Evolutionary conservation across 768 basidiomycete genomes (phyloP), one percentile per base, ranked within the genome.

Genomic region (Psilocybe azurescens): DNA sequence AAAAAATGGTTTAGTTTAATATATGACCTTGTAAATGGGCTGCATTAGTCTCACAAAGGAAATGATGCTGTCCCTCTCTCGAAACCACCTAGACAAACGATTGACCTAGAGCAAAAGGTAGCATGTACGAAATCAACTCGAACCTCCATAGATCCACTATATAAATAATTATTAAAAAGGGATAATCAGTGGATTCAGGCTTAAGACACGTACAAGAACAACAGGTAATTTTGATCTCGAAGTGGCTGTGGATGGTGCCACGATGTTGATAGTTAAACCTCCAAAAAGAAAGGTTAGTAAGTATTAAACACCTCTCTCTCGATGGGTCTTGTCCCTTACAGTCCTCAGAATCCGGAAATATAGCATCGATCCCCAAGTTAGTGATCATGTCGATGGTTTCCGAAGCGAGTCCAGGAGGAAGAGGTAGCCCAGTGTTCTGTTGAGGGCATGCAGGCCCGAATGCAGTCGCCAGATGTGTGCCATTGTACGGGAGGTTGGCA

Each of bases 81-180:
- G 8, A 67, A 67, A 6, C 66, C 66, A 32, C 66, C 65, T 66
- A 11, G n/a, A 32, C 57, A 32, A 33, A 32, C 8, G 14, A 32
- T 16, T 5, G 6, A 18, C 13, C 10, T 38, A 78, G 53, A 16
- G 11, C n/a, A 8, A n/a, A 54, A 54, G 63, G 30, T 70, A 20
- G 16, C 11, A 53, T 39, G 52, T 8, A 53, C 13, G 18, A 38
- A 18, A 30, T 28, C 16, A 52, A 3, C 18, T 24, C 38, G 55
- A 53, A 72, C 81, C 83, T 58, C 83, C 83, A 59, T 75, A 83
- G n/a, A 86, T 83, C 83, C 83, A 85, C 83, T 83, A 29, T 24
- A 24, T 24, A 24, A 24, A 24, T 24, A 24, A 0, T 24, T 24
- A 24, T 24, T 24, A 24, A 24, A 24, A 2, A 24, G 24, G 24